phyloP scores from a whole-genome alignment of 306 rosid genomes.

The Cicer yamashitae region DNA sequence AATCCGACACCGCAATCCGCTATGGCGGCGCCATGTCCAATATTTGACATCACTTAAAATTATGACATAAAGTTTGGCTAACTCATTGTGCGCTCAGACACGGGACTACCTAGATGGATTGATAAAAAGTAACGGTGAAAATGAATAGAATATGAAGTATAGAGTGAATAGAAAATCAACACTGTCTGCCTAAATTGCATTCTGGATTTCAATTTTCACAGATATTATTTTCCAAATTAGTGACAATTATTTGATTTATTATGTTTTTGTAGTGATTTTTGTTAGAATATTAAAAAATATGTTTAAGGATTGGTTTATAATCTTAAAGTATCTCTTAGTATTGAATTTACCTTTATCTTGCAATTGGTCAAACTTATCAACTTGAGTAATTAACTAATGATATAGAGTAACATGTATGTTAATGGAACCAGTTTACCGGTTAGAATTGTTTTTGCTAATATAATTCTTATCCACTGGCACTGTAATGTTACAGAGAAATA shows the following conservation, averaged over 20 bases:
- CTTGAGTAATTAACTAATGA: constrained; percentile 26
- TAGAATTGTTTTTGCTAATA: constrained; percentile 17
- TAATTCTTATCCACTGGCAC: constrained; percentile 19
- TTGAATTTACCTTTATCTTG: neutral
- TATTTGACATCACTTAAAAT: neutral
- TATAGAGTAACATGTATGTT: constrained; percentile 29
- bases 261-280: constrained; percentile 1
- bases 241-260: constrained; percentile 14
- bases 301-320: too few species aligned
- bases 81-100: neutral
- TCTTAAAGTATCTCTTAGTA: too few species aligned
- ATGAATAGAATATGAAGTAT: constrained; percentile 15
- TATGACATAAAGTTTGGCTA: constrained; percentile 23
- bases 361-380: constrained; percentile 26
- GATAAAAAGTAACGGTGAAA: neutral
- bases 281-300: too few species aligned
- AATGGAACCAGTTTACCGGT: constrained; percentile 26
- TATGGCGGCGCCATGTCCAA: too few species aligned
- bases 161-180: constrained; percentile 8
- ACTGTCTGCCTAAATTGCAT: constrained; percentile 3
- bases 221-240: constrained; percentile 28
- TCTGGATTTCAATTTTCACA: constrained; percentile 21
- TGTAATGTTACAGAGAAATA: constrained; percentile 78
- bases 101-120: neutral
- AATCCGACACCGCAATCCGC: too few species aligned